phyloP scores from a whole-genome alignment of 225 moss, liverwort and hornwort genomes.

The Physcomitrellopsis africana region DNA sequence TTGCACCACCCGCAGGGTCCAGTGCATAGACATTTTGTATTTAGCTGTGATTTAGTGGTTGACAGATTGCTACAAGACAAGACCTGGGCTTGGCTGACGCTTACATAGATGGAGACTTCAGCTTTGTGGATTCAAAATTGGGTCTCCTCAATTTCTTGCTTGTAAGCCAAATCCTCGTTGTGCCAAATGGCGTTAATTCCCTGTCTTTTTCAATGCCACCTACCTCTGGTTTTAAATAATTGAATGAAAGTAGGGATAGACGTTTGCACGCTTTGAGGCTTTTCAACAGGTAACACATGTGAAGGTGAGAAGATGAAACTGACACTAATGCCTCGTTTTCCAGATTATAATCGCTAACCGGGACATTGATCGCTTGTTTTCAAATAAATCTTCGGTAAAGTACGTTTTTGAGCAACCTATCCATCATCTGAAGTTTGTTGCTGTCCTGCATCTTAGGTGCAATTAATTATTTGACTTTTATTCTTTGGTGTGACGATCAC shows the following conservation, averaged over 20 bases:
- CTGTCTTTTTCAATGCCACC: not conserved
- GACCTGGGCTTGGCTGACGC: constrained; percentile 93
- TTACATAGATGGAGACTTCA: constrained; percentile 81
- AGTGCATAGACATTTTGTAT: not conserved
- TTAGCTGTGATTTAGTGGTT: constrained; percentile 21
- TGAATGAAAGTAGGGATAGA: not conserved
- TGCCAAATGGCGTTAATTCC: not conserved
- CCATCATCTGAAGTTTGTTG: not conserved
- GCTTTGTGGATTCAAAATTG: constrained; percentile 59
- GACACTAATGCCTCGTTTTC: not conserved
- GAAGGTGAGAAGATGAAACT: not conserved
- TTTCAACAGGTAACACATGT: not conserved
- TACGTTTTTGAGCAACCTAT: not conserved
- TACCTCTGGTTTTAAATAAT: not conserved
- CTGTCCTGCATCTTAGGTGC: not conserved
- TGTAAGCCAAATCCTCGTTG: constrained; percentile 37
- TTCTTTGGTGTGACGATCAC: not conserved
- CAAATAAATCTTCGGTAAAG: constrained; percentile 29
- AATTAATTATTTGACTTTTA: not conserved
- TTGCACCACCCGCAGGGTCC: no score
- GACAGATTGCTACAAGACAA: constrained; percentile 82
- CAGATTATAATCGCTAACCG: constrained; percentile 83
- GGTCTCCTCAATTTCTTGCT: constrained; percentile 74
- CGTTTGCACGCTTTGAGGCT: not conserved
- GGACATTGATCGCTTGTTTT: constrained; percentile 56